These are phyloP conservation scores for Drosera capensis DNA, from an alignment of 148 eudicot species.

Conservation along the genomic window DNA sequence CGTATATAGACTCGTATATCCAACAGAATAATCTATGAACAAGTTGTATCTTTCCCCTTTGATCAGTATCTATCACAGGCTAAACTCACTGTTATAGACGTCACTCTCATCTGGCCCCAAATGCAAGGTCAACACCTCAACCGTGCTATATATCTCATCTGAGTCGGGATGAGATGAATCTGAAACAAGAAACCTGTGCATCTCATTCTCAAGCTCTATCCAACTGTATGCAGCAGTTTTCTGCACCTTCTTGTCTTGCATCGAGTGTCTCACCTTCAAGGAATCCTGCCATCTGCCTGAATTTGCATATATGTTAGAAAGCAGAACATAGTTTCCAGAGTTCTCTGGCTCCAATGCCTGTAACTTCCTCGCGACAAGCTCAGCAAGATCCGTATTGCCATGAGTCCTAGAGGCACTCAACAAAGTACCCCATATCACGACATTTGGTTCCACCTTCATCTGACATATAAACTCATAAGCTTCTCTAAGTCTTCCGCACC, in stretches of 20 bases:
- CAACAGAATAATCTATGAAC: no score
- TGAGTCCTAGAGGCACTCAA: slow-evolving; percentile 32
- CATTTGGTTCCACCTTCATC: slow-evolving; percentile 40
- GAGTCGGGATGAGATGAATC: slow-evolving; percentile 25
- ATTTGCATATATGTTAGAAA: slow-evolving; percentile 34
- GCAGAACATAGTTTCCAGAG: slow-evolving; percentile 43
- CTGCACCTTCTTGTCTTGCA: slow-evolving; percentile 25
- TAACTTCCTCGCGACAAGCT: slow-evolving; percentile 27
- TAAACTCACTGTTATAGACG: not conserved
- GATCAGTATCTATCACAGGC: not conserved
- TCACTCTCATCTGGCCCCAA: slow-evolving; percentile 13
- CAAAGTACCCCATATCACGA: slow-evolving; percentile 46
- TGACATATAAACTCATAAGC: slow-evolving; percentile 33
- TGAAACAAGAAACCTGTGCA: slow-evolving; percentile 38
- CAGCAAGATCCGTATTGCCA: slow-evolving; percentile 29
- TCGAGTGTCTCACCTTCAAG: slow-evolving; percentile 15
- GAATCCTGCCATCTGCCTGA: slow-evolving; percentile 46
- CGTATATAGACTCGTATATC: no score
- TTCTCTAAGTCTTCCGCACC: slow-evolving; percentile 28
- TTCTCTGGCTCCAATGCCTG: slow-evolving; percentile 38
- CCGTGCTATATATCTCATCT: slow-evolving; percentile 18
- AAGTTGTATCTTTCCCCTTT: not conserved
- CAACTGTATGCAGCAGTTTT: slow-evolving; percentile 44
- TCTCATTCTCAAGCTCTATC: slow-evolving; percentile 36
- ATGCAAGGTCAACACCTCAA: slow-evolving; percentile 19